Base-by-base conservation (phyloP, 768 basidiomycete genomes). In the Saitozyma sp. region DNA sequence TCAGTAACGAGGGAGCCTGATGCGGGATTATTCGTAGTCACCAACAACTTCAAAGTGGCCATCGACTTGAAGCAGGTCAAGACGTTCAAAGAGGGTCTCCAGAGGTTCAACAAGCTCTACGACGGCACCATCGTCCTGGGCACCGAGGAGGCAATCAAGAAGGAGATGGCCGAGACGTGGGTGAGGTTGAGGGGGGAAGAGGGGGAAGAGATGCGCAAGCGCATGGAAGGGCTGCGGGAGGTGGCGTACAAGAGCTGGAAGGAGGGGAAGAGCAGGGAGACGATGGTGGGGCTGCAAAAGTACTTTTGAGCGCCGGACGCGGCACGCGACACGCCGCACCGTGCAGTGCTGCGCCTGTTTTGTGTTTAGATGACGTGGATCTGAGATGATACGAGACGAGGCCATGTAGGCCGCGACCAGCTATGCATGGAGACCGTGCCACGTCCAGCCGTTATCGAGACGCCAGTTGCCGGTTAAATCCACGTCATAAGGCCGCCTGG, bases 91-190 rank as follows among this genome's bases (percentile, higher is more conserved):
- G 56, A 56, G 9, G 17, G 17, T 17, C 45, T 49, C 11, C 54
- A 63, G 9, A 53, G 53, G 14, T 64, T 61, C 56, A 61, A 55
- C 38, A 66, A 58, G 48, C 60, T 69, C 1, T 65, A 67, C 55
- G 68, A 69, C 46, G 65, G 71, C 6, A 67, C 71, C 10, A 38
- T 51, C 45, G 42, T 69, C 39, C 50, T 63, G 13, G 68, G 71
- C 16, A 73, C 71, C 1, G 68, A 69, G 41, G 71, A 67, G 50
- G 68, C 68, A 19, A 67, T 73, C 55, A 69, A 62, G 54, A 55
- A 52, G 8, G 71, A 73, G 60, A 42, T 73, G 56, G 50, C 46
- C 20, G 50, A 65, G 0, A 38, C 59, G 9, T 73, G 63, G 63
- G n/a, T n/a, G 2, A 39, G n/a, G 37, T 40, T 73, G 6, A 37